These are phyloP conservation scores for Starmerella scarabaei DNA, from an alignment of 805 yeast genomes.

Conservation along the genomic window DNA sequence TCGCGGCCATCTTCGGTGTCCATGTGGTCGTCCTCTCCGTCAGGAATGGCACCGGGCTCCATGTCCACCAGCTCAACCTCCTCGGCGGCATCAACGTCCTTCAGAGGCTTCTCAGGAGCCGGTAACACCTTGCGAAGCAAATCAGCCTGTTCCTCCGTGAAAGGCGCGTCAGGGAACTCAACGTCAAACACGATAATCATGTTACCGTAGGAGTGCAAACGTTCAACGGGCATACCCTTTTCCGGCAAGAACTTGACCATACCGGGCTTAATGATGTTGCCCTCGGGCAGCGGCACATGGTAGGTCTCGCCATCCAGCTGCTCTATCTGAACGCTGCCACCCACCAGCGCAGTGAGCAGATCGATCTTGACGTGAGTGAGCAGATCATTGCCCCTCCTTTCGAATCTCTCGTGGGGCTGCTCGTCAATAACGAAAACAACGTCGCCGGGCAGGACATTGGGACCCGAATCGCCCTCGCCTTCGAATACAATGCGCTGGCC, in stretches of 20 bases:
- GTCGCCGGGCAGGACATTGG: constrained; percentile 91
- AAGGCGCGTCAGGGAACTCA: constrained; percentile 71
- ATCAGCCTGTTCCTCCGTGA: constrained; percentile 53
- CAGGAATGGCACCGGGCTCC: constrained; percentile 48
- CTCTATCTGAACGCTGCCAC: constrained; percentile 79
- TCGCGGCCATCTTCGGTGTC: constrained; percentile 46
- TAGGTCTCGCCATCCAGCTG: constrained; percentile 88
- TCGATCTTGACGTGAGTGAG: constrained; percentile 77
- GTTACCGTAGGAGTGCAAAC: constrained; percentile 81
- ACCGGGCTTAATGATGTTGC: constrained; percentile 86
- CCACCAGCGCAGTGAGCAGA: constrained; percentile 87
- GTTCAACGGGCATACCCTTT: constrained; percentile 95
- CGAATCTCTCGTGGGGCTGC: constrained; percentile 70
- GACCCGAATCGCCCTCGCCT: constrained; percentile 97
- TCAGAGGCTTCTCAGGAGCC: constrained; percentile 44
- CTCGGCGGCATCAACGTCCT: constrained; percentile 32
- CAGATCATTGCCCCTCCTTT: constrained; percentile 82
- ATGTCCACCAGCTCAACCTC: constrained; percentile 61
- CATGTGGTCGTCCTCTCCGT: constrained; percentile 29
- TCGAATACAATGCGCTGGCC: constrained; percentile 82
- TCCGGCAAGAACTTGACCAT: constrained; percentile 66
- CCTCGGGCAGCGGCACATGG: constrained; percentile 71
- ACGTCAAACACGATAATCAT: constrained; percentile 73
- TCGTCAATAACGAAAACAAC: constrained; percentile 85
- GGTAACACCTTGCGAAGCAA: constrained; percentile 69